Conservation (phyloP, 2,329 filamentous ascomycete genomes). For the Trichoderma sp. region DNA sequence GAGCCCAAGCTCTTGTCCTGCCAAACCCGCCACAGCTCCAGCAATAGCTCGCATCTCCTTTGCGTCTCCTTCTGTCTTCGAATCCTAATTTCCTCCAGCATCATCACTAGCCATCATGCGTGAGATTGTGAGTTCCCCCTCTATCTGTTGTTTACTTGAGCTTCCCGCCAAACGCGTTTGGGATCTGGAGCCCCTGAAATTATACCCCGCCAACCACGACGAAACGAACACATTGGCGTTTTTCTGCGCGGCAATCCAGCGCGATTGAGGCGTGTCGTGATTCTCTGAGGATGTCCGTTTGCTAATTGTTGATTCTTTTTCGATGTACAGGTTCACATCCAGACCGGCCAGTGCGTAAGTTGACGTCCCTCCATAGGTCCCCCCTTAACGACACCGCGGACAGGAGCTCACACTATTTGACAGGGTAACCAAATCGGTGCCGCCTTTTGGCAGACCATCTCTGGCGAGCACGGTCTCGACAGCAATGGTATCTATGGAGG, state of each 20-base stretch:
- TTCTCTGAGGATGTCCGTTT: constrained; percentile 27
- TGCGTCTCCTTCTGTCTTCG: constrained; percentile 21
- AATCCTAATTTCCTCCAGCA: constrained; percentile 28
- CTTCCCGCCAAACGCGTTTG: constrained; percentile 39
- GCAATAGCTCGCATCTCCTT: constrained; percentile 28
- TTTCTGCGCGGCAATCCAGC: constrained; percentile 2
- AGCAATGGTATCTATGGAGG: constrained; percentile 98
- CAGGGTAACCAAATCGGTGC: constrained; percentile 99
- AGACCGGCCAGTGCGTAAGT: constrained; percentile 98
- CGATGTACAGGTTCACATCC: constrained; percentile 89
- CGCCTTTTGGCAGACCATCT: constrained; percentile 96
- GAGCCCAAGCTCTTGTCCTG: constrained; percentile 20
- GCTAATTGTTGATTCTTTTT: constrained; percentile 53
- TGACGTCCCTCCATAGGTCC: constrained; percentile 6
- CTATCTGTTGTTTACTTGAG: constrained; percentile 3
- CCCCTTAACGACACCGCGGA: not conserved
- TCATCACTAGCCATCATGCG: constrained; percentile 53
- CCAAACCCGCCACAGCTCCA: constrained; percentile 36
- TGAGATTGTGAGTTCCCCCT: constrained; percentile 60
- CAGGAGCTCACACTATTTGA: constrained; percentile 39
- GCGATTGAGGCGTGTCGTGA: not conserved
- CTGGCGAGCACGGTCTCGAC: constrained; percentile 93
- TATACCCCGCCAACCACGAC: constrained; percentile 29
- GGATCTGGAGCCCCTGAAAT: constrained; percentile 37
- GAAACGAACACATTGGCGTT: not conserved